Evolutionary conservation across 768 basidiomycete species (phyloP), one percentile per base, ranked within the genome.

Genomic region (Tylopilus plumbeoviolaceoides): DNA sequence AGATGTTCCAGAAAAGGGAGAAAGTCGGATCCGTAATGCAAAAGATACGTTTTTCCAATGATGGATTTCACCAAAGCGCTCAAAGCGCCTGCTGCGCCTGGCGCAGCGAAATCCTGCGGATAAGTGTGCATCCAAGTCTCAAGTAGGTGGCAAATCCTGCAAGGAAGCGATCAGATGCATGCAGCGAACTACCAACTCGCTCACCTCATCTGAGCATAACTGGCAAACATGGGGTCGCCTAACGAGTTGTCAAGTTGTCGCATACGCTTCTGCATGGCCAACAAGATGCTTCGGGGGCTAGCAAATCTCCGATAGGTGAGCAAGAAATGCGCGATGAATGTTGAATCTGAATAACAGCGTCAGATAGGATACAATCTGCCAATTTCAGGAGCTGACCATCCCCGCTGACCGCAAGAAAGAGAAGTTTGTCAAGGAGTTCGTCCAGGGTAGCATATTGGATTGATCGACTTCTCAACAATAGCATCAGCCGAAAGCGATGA

Each of bases 191-290:
- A 27, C 39, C 12, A 9, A 28, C 23, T 20, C 7, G 5, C 59
- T 42, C 60, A 89, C 91, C 85, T 82, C 89, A 92, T 90, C 66
- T 93, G 91, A 7, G 88, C 89, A 69, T 85, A 92, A 60, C 84
- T 87, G 8, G 89, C 88, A 69, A 92, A 87, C 82, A 91, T 85
- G 1, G 87, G 86, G 72, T 93, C 89, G 7, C 82, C 82, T 12
- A 80, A 78, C 17, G 85, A 81, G 49, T 80, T 79, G 62, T 87
- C 85, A 14, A 93, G 73, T 57, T 85, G 82, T 31, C 87, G 81
- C 80, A 92, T 86, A 44, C 89, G 83, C 63, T 90, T 88, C 68
- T 91, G 88, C 86, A 94, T 90, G 6, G 89, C 86, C 42, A 91
- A 74, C n/a, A 94, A 73, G 17, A 94, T 73, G 53, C 78, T 85